Conservation (phyloP, 768 basidiomycete species). For the Tubosaeta sp. region DNA sequence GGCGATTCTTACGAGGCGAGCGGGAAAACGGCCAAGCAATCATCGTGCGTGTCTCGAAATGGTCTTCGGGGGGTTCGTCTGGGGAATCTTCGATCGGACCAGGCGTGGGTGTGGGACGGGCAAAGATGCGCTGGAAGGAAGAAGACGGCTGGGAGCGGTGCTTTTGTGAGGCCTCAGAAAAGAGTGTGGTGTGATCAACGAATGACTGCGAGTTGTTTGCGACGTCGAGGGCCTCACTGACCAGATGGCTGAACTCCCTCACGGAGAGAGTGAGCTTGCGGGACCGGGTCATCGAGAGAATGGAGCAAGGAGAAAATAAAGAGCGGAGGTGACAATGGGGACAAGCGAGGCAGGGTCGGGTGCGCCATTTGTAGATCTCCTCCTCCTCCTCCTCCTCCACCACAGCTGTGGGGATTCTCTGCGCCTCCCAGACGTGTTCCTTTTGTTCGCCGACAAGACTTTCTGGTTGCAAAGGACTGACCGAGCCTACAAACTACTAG, state of each 20-base stretch:
- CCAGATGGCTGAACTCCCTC: slow-evolving; percentile 32
- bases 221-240: slow-evolving; percentile 31
- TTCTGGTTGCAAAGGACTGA: too few relatives aligned
- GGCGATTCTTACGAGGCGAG: slow-evolving; percentile 19
- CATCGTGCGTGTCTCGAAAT: slow-evolving; percentile 18
- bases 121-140: slow-evolving; percentile 29
- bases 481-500: too few relatives aligned
- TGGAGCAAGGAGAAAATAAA: slow-evolving; percentile 2
- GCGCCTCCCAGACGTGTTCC: too few relatives aligned
- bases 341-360: slow-evolving; percentile 20
- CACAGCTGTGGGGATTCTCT: too few relatives aligned
- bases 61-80: slow-evolving; percentile 10
- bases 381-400: too few relatives aligned
- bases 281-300: slow-evolving; percentile 22
- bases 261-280: slow-evolving; percentile 26
- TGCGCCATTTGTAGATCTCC: background rate
- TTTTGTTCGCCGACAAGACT: too few relatives aligned
- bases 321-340: background rate
- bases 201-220: slow-evolving; percentile 13
- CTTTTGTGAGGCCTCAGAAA: slow-evolving; percentile 19
- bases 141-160: slow-evolving; percentile 14
- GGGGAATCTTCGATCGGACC: slow-evolving; percentile 2
- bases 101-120: slow-evolving; percentile 21
- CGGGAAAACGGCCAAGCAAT: slow-evolving; percentile 30
- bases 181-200: slow-evolving; percentile 20